A percentile compares a stretch with the other conserved stretches of the same genome.
Conservation (phyloP, 495 filamentous ascomycete species). For the Trichocladium antarcticum region DNA sequence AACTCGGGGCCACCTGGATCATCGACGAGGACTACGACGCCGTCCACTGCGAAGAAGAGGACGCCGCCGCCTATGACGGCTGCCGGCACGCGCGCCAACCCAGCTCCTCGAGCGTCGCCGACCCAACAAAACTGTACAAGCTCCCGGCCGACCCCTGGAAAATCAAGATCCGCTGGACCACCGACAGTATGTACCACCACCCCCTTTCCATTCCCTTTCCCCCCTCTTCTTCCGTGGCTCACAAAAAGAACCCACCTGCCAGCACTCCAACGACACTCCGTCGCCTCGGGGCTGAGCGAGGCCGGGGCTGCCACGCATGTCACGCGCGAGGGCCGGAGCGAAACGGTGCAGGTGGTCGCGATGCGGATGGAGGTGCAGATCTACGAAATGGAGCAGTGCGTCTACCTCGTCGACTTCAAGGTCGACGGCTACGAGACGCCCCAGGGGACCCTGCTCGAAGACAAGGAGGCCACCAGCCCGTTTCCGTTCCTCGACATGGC, state of each 20-base stretch:
- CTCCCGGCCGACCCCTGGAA: conserved; percentile 93
- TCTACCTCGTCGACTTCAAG: conserved; percentile 97
- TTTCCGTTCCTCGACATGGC: conserved; percentile 73
- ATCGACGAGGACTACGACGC: conserved; percentile 44
- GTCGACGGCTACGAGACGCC: conserved; percentile 91
- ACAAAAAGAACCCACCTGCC: conserved; percentile 1
- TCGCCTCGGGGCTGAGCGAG: conserved; percentile 26
- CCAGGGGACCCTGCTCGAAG: conserved; percentile 46
- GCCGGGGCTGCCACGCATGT: conserved; percentile 26
- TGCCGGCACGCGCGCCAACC: conserved; percentile 10
- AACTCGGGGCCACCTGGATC: conserved; percentile 81
- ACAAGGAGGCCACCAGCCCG: conserved; percentile 64
- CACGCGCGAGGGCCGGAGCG: conserved; percentile 31
- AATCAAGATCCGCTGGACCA: conserved; percentile 77
- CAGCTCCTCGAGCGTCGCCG: conserved; percentile 16
- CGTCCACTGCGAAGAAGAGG: conserved; percentile 25
- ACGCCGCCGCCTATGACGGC: conserved; percentile 13
- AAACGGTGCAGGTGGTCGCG: conserved; percentile 46
- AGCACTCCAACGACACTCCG: conserved; percentile 32
- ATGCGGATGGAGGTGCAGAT: conserved; percentile 95
- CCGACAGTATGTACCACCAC: conserved; percentile 54
- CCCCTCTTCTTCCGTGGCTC: conserved; percentile 6
- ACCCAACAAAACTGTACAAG: conserved; percentile 45
- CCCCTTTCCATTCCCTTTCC: conserved; percentile 22
- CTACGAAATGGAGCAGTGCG: conserved; percentile 85